These are phyloP conservation scores for Otatea glauca DNA, from an alignment of 176 grass and related monocot species.

Conservation along the genomic window DNA sequence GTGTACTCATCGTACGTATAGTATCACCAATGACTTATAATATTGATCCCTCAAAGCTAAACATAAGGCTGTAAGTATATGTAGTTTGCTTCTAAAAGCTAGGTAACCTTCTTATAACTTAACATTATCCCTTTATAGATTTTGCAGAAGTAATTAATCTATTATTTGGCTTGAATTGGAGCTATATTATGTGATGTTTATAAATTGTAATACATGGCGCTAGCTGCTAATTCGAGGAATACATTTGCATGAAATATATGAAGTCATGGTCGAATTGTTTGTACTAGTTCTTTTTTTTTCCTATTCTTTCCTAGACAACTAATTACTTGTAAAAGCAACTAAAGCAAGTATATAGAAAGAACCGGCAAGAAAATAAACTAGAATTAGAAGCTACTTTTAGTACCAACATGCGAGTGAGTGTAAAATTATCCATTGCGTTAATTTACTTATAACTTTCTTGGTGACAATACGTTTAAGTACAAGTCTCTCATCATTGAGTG, in stretches of 20 bases:
- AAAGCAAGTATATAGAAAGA: slow-evolving; percentile 55
- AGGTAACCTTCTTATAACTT: slow-evolving; percentile 48
- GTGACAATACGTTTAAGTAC: slow-evolving; percentile 60
- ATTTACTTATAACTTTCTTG: slow-evolving; percentile 57
- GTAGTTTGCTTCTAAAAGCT: slow-evolving; percentile 43
- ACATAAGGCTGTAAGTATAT: slow-evolving; percentile 46
- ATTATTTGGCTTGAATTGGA: slow-evolving; percentile 67
- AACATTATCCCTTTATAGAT: slow-evolving; percentile 52
- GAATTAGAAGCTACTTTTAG: slow-evolving; percentile 73
- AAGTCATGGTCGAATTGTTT: slow-evolving; percentile 46
- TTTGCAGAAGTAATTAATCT: slow-evolving; percentile 58
- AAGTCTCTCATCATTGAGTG: slow-evolving; percentile 66
- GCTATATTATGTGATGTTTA: slow-evolving; percentile 56
- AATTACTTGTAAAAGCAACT: slow-evolving; percentile 64
- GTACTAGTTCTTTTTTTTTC: slow-evolving; percentile 23
- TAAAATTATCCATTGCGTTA: slow-evolving; percentile 61
- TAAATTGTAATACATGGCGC: slow-evolving; percentile 45
- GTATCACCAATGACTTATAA: slow-evolving; percentile 42
- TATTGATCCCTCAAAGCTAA: slow-evolving; percentile 45
- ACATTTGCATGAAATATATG: slow-evolving; percentile 53
- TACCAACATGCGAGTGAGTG: slow-evolving; percentile 68
- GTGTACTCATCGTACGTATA: slow-evolving; percentile 46
- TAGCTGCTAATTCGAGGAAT: slow-evolving; percentile 63
- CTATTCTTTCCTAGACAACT: slow-evolving; percentile 34
- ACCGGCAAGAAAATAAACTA: slow-evolving; percentile 55